Evolutionary conservation across 352 stramenopile genomes (phyloP).

Genomic region (Albugo laibachii): DNA sequence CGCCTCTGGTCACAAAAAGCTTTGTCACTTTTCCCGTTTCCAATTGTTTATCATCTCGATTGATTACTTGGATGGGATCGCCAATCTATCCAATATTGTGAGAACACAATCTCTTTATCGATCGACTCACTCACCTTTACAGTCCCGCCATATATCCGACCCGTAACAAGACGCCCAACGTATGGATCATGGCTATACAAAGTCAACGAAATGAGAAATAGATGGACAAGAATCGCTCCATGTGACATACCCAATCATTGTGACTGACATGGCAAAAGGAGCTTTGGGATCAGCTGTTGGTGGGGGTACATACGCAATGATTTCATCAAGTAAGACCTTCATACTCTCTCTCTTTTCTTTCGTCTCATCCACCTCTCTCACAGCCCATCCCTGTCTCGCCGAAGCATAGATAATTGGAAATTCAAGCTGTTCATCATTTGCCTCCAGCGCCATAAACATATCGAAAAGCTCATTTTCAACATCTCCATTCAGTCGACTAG

Average conservation of each 20-base stretch:
- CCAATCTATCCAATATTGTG: conserved; percentile 19
- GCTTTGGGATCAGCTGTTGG: conserved; percentile 59
- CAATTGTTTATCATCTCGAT: conserved; percentile 61
- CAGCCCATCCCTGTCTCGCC: conserved; percentile 91
- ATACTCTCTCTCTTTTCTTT: conserved; percentile 68
- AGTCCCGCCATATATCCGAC: conserved; percentile 85
- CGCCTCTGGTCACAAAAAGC: conserved; percentile 70
- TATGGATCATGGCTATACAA: conserved; percentile 91
- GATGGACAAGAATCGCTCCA: not conserved
- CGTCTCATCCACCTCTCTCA: conserved; percentile 66
- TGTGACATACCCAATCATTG: conserved; percentile 75
- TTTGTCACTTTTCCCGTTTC: conserved; percentile 71
- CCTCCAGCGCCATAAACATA: conserved; percentile 89
- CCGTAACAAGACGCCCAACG: conserved; percentile 93
- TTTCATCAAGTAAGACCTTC: conserved; percentile 92
- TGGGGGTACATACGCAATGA: conserved; percentile 86
- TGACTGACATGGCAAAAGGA: conserved; percentile 90
- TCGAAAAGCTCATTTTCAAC: conserved; percentile 96
- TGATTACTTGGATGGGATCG: conserved; percentile 82
- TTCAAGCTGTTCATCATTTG: conserved; percentile 90
- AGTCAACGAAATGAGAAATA: not conserved
- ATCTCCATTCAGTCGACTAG: conserved; percentile 79
- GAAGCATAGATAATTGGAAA: conserved; percentile 93
- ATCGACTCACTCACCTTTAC: conserved; percentile 23
- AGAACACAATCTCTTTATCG: too few relatives aligned